A percentile compares a stretch with the other conserved stretches of the same genome.
Evolutionary conservation across 2,329 filamentous ascomycete genomes (phyloP).

Genomic region (Tolypocladium tundrense): DNA sequence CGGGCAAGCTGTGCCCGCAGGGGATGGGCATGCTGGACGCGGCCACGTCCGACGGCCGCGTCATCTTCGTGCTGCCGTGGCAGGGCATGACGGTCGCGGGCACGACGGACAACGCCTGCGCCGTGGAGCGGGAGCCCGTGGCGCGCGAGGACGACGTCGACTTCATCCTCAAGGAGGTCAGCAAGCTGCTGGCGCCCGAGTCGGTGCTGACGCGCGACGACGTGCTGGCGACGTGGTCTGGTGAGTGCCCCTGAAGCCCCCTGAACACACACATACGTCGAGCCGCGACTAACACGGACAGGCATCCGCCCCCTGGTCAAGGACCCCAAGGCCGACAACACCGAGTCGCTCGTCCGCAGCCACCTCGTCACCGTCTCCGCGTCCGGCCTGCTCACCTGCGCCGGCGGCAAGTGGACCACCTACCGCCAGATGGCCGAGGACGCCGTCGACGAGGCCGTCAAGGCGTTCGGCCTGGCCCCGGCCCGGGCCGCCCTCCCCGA

Average conservation of each 20-base stretch:
- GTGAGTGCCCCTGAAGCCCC: conserved; percentile 28
- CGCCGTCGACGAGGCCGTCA: conserved; percentile 68
- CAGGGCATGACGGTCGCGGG: conserved; percentile 79
- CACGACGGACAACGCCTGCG: conserved; percentile 66
- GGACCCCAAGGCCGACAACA: conserved; percentile 72
- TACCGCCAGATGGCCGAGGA: conserved; percentile 86
- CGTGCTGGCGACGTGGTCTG: conserved; percentile 73
- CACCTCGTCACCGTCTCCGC: conserved; percentile 67
- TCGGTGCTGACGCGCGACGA: conserved; percentile 65
- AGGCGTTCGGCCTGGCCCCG: conserved; percentile 50
- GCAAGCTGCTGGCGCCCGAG: conserved; percentile 65
- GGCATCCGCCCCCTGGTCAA: conserved; percentile 68
- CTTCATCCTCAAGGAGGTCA: conserved; percentile 72
- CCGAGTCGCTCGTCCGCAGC: conserved; percentile 73
- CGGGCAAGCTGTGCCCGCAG: conserved; percentile 66
- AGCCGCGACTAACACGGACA: conserved; percentile 4
- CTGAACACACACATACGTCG: neutral
- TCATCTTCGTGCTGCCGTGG: conserved; percentile 83
- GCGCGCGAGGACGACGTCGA: conserved; percentile 69
- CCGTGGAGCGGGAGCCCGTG: conserved; percentile 57
- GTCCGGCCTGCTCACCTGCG: conserved; percentile 69
- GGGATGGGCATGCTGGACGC: conserved; percentile 79
- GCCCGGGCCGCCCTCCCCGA: conserved; percentile 44
- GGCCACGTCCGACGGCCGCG: conserved; percentile 71
- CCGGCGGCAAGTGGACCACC: conserved; percentile 81